Evolutionary conservation across 2,329 filamentous ascomycete species (phyloP).

Genomic region (Aspergillus sp.): DNA sequence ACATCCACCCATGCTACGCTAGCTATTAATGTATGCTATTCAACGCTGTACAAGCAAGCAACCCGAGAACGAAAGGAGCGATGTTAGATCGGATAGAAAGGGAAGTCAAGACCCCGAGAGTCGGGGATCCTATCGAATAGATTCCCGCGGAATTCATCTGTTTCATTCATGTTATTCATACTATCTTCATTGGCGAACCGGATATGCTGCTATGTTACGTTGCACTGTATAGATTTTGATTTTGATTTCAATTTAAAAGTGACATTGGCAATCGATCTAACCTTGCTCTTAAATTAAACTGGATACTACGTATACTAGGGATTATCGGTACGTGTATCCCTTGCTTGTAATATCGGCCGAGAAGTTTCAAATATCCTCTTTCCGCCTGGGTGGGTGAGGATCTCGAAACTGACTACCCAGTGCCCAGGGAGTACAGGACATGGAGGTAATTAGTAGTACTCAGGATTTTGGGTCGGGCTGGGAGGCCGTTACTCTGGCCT

Average conservation of each 20-base stretch:
- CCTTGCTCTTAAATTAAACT: background rate
- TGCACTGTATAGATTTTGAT: slow-evolving; percentile 1
- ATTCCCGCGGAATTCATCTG: background rate
- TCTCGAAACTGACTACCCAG: background rate
- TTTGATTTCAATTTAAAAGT: background rate
- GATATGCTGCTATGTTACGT: background rate
- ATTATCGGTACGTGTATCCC: background rate
- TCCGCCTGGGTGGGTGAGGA: background rate
- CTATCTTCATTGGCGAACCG: slow-evolving; percentile 1
- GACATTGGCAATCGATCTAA: background rate
- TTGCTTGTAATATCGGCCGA: background rate
- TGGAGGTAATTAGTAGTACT: too few relatives aligned
- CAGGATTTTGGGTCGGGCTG: background rate
- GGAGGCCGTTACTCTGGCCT: background rate
- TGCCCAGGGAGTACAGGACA: too few relatives aligned
- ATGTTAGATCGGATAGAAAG: background rate
- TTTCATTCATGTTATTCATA: background rate
- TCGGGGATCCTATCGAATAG: background rate
- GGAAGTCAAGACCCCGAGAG: background rate
- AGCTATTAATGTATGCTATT: background rate
- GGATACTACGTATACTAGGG: background rate
- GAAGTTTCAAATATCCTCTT: background rate
- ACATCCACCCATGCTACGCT: background rate
- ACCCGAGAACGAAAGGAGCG: background rate
- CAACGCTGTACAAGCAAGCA: background rate